phyloP scores from a whole-genome alignment of 2,329 filamentous ascomycete genomes.

The Colletotrichum gigasporum region DNA sequence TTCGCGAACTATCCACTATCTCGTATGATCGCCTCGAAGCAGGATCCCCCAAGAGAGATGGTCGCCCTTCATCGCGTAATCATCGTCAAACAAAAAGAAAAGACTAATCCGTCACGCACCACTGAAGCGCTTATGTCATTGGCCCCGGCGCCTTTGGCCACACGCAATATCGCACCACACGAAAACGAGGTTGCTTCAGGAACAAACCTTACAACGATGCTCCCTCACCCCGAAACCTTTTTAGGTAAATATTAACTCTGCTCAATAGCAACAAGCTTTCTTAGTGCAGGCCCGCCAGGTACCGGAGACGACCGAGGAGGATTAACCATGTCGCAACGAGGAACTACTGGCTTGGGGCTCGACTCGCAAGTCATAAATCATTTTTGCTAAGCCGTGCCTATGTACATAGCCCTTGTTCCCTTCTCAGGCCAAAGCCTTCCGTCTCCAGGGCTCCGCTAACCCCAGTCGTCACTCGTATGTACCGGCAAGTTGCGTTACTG shows the following conservation, averaged over 20 bases:
- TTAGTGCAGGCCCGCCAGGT: neutral
- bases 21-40: too few species aligned
- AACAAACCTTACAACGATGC: neutral
- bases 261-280: neutral
- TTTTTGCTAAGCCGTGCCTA: slow-evolving; percentile 2
- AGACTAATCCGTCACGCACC: neutral
- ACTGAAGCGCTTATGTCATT: neutral
- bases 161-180: neutral
- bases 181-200: neutral
- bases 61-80: neutral
- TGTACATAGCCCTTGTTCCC: neutral
- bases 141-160: neutral
- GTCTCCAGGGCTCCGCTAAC: neutral
- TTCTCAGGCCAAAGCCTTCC: neutral
- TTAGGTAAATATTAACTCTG: neutral
- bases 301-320: neutral
- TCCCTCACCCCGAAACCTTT: neutral
- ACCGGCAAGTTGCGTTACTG: neutral
- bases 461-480: neutral
- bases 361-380: neutral
- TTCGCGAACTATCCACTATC: too few species aligned
- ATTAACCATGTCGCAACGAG: neutral
- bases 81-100: neutral
- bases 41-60: too few species aligned
- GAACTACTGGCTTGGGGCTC: neutral